Evolutionary conservation across 805 yeast species (phyloP).

Genomic region (Yueomyces sp.): DNA sequence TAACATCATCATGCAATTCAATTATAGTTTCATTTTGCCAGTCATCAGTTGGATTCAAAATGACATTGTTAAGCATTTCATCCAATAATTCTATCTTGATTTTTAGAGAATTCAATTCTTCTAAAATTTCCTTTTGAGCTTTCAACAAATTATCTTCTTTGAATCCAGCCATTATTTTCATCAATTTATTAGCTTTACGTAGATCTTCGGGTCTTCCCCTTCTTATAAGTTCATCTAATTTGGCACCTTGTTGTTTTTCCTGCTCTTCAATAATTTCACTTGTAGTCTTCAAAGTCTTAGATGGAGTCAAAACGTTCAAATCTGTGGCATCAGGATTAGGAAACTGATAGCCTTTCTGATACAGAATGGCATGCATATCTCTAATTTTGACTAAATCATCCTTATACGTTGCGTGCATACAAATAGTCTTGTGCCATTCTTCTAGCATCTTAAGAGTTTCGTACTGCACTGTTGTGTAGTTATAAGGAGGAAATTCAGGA

Average conservation of each 20-base stretch:
- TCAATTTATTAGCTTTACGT: conserved; percentile 84
- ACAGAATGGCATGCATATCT: conserved; percentile 83
- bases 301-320: conserved; percentile 80
- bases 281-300: conserved; percentile 70
- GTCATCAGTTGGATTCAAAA: conserved; percentile 14
- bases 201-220: conserved; percentile 89
- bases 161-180: conserved; percentile 97
- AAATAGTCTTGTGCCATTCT: conserved; percentile 92
- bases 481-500: conserved; percentile 84
- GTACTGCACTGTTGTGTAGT: conserved; percentile 68
- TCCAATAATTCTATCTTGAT: conserved; percentile 73
- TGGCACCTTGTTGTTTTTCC: conserved; percentile 79
- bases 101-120: conserved; percentile 66
- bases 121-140: conserved; percentile 62
- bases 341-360: conserved; percentile 81
- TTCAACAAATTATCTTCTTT: conserved; percentile 54
- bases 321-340: conserved; percentile 84
- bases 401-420: conserved; percentile 74
- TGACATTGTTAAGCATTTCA: conserved; percentile 58
- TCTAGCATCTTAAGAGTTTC: conserved; percentile 76
- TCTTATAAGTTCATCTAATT: conserved; percentile 84
- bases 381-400: conserved; percentile 83
- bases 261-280: conserved; percentile 86
- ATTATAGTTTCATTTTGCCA: conserved; percentile 44
- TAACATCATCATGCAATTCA: conserved; percentile 63